These are phyloP conservation scores for Sisymbrium irio DNA, from an alignment of 345 rosid species.

Conservation along the genomic window DNA sequence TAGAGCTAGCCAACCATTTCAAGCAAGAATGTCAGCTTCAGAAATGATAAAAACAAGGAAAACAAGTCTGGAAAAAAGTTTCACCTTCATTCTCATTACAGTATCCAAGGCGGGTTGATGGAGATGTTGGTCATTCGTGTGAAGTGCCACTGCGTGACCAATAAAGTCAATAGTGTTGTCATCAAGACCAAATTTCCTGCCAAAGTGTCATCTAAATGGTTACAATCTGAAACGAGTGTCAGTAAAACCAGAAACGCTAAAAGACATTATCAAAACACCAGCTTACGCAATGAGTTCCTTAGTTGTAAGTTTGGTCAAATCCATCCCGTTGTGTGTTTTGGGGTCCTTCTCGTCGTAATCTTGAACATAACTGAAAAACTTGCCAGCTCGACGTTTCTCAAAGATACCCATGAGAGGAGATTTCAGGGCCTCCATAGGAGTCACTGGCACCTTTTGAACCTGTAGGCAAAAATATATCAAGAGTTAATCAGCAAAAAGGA, in stretches of 20 bases:
- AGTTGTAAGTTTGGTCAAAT: conserved; percentile 72
- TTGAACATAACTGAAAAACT: conserved; percentile 90
- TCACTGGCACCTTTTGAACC: conserved; percentile 95
- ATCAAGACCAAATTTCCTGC: conserved; percentile 83
- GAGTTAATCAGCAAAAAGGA: not conserved
- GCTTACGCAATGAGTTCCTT: conserved; percentile 81
- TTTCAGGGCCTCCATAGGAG: conserved; percentile 89
- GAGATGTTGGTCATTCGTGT: conserved; percentile 68
- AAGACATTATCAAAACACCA: not conserved
- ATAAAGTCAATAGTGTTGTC: conserved; percentile 89
- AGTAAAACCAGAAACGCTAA: not conserved
- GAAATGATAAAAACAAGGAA: not conserved
- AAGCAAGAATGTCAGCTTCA: conserved; percentile 21
- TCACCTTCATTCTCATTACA: conserved; percentile 88
- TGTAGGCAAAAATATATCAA: conserved; percentile 23
- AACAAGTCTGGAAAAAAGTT: not conserved
- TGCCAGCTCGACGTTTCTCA: conserved; percentile 91
- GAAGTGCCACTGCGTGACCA: conserved; percentile 93
- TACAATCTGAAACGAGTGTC: not conserved
- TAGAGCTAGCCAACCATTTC: conserved; percentile 56
- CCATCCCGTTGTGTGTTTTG: conserved; percentile 86
- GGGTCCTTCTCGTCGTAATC: conserved; percentile 89
- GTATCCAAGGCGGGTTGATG: conserved; percentile 71
- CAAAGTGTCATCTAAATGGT: conserved; percentile 7
- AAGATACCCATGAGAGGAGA: conserved; percentile 89